phyloP scores from a whole-genome alignment of 306 rosid genomes.

The Neltuma alba region DNA sequence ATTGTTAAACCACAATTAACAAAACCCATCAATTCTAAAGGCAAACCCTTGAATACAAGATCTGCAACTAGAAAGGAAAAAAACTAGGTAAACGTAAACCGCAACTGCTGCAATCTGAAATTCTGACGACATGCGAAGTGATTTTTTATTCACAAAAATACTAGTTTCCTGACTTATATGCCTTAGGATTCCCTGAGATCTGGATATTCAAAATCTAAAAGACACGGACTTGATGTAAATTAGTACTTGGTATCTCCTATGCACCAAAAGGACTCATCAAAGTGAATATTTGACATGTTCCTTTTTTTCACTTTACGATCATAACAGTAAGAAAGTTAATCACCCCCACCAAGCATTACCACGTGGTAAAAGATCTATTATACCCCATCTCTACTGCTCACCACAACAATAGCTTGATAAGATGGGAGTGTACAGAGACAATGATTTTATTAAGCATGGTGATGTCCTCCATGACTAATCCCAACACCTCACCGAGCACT shows the following conservation, averaged over 20 bases:
- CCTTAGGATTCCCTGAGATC: constrained; percentile 61
- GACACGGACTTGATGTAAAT: constrained; percentile 21
- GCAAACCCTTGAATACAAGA: background rate
- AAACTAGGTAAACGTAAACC: constrained; percentile 15
- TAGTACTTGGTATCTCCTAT: constrained; percentile 24
- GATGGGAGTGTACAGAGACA: constrained; percentile 28
- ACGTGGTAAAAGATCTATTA: background rate
- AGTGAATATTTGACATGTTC: constrained; percentile 43
- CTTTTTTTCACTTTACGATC: constrained; percentile 35
- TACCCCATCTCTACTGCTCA: background rate
- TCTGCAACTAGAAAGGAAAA: constrained; percentile 6
- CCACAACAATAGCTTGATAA: background rate
- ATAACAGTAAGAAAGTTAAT: constrained; percentile 25
- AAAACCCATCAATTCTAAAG: background rate
- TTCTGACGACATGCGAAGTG: background rate
- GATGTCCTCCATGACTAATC: constrained; percentile 35
- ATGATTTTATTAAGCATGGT: background rate
- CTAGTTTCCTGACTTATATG: background rate
- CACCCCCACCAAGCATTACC: constrained; percentile 12
- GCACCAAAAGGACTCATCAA: constrained; percentile 36
- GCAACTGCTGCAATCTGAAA: constrained; percentile 16
- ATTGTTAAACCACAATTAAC: background rate
- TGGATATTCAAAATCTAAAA: constrained; percentile 35
- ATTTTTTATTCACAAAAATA: background rate
- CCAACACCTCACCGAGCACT: constrained; percentile 12